These are phyloP conservation scores for Beauveria varroae DNA, from an alignment of 2,329 filamentous ascomycete species.

Conservation along the genomic window DNA sequence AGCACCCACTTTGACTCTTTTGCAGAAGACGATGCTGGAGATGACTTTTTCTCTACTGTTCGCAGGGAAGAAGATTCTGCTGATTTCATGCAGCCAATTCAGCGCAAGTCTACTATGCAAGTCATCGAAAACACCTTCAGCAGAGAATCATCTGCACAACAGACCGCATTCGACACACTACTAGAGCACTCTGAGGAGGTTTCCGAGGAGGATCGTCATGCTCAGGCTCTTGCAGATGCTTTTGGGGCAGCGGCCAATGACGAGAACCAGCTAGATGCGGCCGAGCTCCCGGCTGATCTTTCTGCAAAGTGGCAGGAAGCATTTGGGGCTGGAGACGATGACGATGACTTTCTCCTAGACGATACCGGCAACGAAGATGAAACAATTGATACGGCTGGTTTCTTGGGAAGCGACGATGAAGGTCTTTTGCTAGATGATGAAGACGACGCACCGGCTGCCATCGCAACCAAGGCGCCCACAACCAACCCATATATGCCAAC, in stretches of 20 bases:
- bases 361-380: constrained; percentile 38
- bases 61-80: constrained; percentile 24
- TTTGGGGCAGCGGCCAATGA: constrained; percentile 16
- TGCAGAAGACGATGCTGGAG: constrained; percentile 39
- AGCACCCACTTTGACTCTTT: constrained; percentile 18
- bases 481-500: constrained; percentile 13
- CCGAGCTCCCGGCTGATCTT: constrained; percentile 49
- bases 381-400: constrained; percentile 53
- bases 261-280: constrained; percentile 15
- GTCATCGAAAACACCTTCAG: constrained; percentile 37
- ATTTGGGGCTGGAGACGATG: constrained; percentile 67
- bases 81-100: constrained; percentile 31
- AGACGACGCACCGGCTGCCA: constrained; percentile 25
- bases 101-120: constrained; percentile 64
- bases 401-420: constrained; percentile 78
- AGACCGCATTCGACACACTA: background rate
- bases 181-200: constrained; percentile 15
- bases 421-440: constrained; percentile 71
- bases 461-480: background rate
- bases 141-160: background rate
- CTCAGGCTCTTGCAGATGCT: constrained; percentile 17
- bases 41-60: constrained; percentile 56
- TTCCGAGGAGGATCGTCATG: constrained; percentile 21
- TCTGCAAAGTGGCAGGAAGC: constrained; percentile 79
- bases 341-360: constrained; percentile 55